Evolutionary conservation across 345 rosid genomes (phyloP), one percentile per base, ranked within the genome.

Genomic region (Corchorus olitorius): DNA sequence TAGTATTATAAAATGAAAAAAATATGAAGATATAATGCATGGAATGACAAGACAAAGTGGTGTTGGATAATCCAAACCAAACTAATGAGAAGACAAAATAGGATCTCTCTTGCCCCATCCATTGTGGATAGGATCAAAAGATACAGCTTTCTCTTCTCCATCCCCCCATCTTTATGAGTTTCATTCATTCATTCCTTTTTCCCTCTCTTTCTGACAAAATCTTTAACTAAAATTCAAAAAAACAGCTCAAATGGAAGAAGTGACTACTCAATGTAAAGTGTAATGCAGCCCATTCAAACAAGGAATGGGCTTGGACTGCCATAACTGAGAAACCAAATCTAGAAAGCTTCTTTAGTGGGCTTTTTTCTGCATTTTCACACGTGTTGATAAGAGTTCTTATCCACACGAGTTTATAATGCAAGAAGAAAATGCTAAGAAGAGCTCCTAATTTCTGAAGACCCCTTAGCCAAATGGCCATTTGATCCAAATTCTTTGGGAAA

Each of bases 261-360:
- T 77, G 79, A 85, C 84, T 14, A 64, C 37, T 72, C 78, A 71
- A 8, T 48, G 50, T n/a, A 73, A 72, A 72, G 52, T 64, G 49
- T 45, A 76, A n/a, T 34, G 75, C 65, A 71, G 68, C 81, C 84
- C 86, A 80, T 78, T 34, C 81, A 61, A 65, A 15, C 15, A 12
- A 75, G 83, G 80, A 54, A 83, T 83, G 88, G 88, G 85, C 74
- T 75, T 61, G 35, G 20, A 54, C 66, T 65, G 64, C 54, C 72
- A 12, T 41, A 8, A 14, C 65, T 15, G 27, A 39, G 22, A 35
- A 73, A 61, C 6, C 17, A 73, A 50, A 34, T 9, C 52, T 49
- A 8, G 27, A 70, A 12, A 20, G 17, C 0, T 52, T 27, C 27
- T 65, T 46, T n/a, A 2, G 11, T n/a, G 15, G 52, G 45, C 11